Percentiles rank a stretch among this genome's conserved stretches.
phyloP scores from a whole-genome alignment of 1,139 yeast genomes.

The Candida labiduridarum region DNA sequence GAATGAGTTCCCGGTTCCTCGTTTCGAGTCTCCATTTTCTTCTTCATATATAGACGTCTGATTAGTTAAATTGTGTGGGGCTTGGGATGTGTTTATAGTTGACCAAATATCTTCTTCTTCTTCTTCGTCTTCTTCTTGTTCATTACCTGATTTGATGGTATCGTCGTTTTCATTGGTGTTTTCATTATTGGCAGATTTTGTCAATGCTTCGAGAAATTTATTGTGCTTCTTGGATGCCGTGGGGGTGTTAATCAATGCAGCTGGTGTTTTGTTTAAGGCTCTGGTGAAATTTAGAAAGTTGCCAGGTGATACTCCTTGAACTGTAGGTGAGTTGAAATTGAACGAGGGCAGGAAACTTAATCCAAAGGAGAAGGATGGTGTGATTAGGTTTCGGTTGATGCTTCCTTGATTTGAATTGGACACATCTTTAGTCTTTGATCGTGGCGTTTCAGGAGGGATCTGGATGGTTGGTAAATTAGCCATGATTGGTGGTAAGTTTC shows the following conservation, averaged over 20 bases:
- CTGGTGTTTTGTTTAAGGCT: constrained; percentile 9
- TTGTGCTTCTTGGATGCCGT: constrained; percentile 5
- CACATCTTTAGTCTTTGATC: constrained; percentile 16
- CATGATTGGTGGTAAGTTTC: not conserved
- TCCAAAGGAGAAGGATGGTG: constrained; percentile 46
- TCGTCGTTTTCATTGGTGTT: not conserved
- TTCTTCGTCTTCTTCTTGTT: constrained; percentile 3
- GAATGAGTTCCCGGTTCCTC: constrained; percentile 17
- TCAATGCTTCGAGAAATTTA: constrained; percentile 13
- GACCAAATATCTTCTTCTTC: constrained; percentile 36
- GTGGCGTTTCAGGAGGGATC: constrained; percentile 35
- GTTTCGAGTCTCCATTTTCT: constrained; percentile 10
- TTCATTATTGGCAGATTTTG: constrained; percentile 3
- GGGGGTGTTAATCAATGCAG: constrained; percentile 2
- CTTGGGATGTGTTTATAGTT: constrained; percentile 22
- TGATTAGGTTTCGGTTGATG: constrained; percentile 16
- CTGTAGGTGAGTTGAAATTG: constrained; percentile 41
- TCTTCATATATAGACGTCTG: constrained; percentile 35
- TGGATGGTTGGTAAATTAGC: constrained; percentile 16
- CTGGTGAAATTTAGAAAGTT: constrained; percentile 30
- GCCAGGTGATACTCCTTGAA: constrained; percentile 37
- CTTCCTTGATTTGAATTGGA: constrained; percentile 8
- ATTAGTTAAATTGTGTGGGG: constrained; percentile 25
- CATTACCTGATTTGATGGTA: not conserved
- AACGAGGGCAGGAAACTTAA: constrained; percentile 49